These are phyloP conservation scores for Paraphaeosphaeria sporulosa DNA, from an alignment of 2,329 filamentous ascomycete genomes.

Conservation along the genomic window DNA sequence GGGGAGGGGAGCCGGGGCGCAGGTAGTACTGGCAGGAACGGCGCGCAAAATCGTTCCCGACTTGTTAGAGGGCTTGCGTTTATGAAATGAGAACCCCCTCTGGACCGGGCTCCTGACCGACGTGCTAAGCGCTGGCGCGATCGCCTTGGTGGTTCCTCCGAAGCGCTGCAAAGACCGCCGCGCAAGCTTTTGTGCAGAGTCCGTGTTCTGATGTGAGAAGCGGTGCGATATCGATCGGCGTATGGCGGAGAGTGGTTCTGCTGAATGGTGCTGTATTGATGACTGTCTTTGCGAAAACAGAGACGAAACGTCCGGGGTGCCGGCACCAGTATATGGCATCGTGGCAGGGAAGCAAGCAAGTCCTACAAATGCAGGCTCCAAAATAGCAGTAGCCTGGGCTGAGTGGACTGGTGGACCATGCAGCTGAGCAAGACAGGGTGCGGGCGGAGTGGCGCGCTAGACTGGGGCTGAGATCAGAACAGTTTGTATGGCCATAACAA, in stretches of 20 bases:
- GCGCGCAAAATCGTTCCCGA: slow-evolving; percentile 45
- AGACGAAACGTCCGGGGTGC: slow-evolving; percentile 23
- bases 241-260: slow-evolving; percentile 9
- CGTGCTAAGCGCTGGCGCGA: slow-evolving; percentile 13
- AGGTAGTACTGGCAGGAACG: slow-evolving; percentile 39
- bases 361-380: slow-evolving; percentile 23
- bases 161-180: slow-evolving; percentile 19
- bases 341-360: slow-evolving; percentile 20
- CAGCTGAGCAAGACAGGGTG: slow-evolving; percentile 13
- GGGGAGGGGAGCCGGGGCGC: slow-evolving; percentile 32
- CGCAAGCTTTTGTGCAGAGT: slow-evolving; percentile 17
- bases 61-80: slow-evolving; percentile 30
- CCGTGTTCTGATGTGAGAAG: slow-evolving; percentile 54
- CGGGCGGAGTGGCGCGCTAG: slow-evolving; percentile 12
- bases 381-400: slow-evolving; percentile 15
- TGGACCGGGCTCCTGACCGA: slow-evolving; percentile 14
- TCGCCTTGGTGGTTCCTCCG: slow-evolving; percentile 14
- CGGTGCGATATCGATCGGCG: slow-evolving; percentile 64
- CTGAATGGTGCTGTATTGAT: slow-evolving; percentile 1
- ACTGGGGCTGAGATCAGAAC: slow-evolving; percentile 13
- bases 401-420: slow-evolving; percentile 7
- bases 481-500: neutral
- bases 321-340: slow-evolving; percentile 25
- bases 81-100: slow-evolving; percentile 32
- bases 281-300: slow-evolving; percentile 2